Evolutionary conservation across 202 grass and related monocot genomes (phyloP).

Genomic region (Elaeis oleifera): DNA sequence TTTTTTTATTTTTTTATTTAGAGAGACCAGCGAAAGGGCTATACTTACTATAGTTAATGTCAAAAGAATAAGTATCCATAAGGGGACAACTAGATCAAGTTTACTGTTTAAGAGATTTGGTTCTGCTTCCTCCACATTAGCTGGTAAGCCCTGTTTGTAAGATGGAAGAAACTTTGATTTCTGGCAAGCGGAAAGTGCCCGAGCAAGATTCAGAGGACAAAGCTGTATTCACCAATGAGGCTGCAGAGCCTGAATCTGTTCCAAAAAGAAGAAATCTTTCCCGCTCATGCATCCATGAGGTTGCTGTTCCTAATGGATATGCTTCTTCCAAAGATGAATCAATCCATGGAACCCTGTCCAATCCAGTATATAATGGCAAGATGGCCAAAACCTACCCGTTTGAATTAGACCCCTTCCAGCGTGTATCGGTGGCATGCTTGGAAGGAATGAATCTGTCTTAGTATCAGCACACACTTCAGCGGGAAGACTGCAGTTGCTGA

Average conservation of each 20-base stretch:
- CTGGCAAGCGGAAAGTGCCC: slow-evolving; percentile 53
- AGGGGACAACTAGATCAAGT: too few relatives aligned
- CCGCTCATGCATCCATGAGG: slow-evolving; percentile 88
- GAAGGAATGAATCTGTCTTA: slow-evolving; percentile 84
- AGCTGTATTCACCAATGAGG: background rate
- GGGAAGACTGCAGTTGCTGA: slow-evolving; percentile 83
- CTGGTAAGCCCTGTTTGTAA: background rate
- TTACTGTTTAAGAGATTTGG: too few relatives aligned
- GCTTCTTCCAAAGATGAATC: slow-evolving; percentile 46
- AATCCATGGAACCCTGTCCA: slow-evolving; percentile 55
- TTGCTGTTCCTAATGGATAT: slow-evolving; percentile 67
- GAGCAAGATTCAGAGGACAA: slow-evolving; percentile 24
- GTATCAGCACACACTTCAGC: slow-evolving; percentile 96
- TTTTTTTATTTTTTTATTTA: too few relatives aligned
- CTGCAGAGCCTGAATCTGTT: slow-evolving; percentile 14
- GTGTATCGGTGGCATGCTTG: slow-evolving; percentile 69
- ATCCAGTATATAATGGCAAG: slow-evolving; percentile 55
- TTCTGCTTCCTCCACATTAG: too few relatives aligned
- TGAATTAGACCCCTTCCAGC: slow-evolving; percentile 92
- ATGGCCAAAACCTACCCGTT: slow-evolving; percentile 96
- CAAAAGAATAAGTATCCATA: too few relatives aligned
- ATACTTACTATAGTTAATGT: too few relatives aligned
- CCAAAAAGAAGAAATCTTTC: slow-evolving; percentile 58
- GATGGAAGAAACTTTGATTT: slow-evolving; percentile 49
- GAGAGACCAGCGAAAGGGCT: too few relatives aligned